phyloP scores from a whole-genome alignment of 2,329 filamentous ascomycete genomes.

The Calonectria pauciramosa region DNA sequence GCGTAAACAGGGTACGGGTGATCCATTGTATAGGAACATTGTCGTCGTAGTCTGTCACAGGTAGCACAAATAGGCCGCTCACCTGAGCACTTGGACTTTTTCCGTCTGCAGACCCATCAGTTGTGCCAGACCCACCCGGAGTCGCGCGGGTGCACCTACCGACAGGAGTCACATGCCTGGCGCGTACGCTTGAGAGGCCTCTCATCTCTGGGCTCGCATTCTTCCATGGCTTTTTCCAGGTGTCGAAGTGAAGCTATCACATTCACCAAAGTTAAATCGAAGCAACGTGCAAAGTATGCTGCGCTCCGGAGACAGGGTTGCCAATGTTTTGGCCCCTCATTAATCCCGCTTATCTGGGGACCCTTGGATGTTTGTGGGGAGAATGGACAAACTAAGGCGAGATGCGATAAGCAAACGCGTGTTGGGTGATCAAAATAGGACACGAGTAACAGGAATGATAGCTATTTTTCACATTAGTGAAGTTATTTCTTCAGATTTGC shows the following conservation, averaged over 20 bases:
- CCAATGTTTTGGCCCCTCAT: neutral
- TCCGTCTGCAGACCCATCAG: neutral
- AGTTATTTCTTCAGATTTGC: neutral
- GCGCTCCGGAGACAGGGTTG: neutral
- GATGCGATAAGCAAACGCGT: conserved; percentile 1
- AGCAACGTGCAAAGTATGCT: neutral
- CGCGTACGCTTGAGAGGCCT: conserved; percentile 15
- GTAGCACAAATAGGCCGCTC: conserved; percentile 12
- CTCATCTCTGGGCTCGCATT: neutral
- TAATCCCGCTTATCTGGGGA: conserved; percentile 4
- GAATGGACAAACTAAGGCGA: neutral
- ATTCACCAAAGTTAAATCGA: neutral
- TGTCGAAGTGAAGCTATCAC: no score
- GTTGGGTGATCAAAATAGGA: no score
- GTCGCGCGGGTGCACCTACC: neutral
- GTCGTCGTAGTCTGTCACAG: neutral
- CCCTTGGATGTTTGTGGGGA: neutral
- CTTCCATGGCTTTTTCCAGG: neutral
- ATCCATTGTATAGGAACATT: conserved; percentile 7
- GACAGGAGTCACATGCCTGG: conserved; percentile 13
- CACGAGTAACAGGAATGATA: neutral
- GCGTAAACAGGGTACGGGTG: neutral
- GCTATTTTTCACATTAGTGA: neutral
- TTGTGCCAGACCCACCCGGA: no score
- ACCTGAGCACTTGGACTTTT: conserved; percentile 14